Evolutionary conservation across 1,284 basidiomycete species (phyloP), one percentile per base, ranked within the genome.

Genomic region (Ganoderma leucocontextum): DNA sequence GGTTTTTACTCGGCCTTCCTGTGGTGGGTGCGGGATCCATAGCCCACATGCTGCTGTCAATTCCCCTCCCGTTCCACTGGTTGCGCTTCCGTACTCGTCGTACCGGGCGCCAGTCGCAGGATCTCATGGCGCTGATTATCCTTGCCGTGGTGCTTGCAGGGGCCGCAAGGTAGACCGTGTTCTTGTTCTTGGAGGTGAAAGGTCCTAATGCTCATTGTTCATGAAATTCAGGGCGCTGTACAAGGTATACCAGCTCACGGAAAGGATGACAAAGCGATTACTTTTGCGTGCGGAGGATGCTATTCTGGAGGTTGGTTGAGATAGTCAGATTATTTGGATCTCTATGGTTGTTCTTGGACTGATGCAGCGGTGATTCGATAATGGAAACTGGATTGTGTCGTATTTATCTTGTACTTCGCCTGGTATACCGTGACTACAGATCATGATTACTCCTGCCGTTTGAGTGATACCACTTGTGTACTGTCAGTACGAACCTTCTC

Each of bases 21-120:
- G 84, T 94, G 60, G 85, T 95, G 12, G 92, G 92, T 9, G 91
- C 90, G 47, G 87, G 88, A n/a, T 93, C 91, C 25, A 79, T 94
- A 55, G 85, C 93, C 10, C 89, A 92, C 62, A 87, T 92, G 84
- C 78, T 93, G 9, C 76, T 91, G 39, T 86, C 91, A 5, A 76
- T 89, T 19, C 88, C 87, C 25, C 77, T 91, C 65, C 90, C 91
- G 25, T 78, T 93, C 42, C 88, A 91, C 63, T 89, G 88, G 84
- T 73, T 93, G 63, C 85, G 90, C 22, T 88, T 87, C 75, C 82
- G 91, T 70, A 85, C 86, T 1, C 81, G 86, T 66, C 83, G 85
- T 47, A 80, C 87, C 66, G 83, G 87, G 67, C 86, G 86, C 55
- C 84, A 82, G 57, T 75, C 73, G 58, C 83, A 86, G 66, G 91